Evolutionary conservation across 2,329 filamentous ascomycete genomes (phyloP).

Genomic region (Diaporthe ampelina): DNA sequence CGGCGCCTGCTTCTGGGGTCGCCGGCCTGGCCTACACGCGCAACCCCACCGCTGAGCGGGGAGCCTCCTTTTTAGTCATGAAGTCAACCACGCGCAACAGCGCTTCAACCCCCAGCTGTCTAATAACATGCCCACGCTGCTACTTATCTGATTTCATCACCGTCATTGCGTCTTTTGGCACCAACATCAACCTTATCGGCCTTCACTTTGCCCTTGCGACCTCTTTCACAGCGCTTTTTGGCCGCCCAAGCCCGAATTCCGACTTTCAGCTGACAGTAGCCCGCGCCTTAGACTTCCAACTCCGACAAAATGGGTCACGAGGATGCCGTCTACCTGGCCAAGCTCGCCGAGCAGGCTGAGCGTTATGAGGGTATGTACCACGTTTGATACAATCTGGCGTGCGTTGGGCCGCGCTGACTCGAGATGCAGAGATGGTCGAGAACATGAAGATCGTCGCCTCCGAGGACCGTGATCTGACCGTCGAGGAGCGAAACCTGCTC

Average conservation of each 20-base stretch:
- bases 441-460: conserved; percentile 99
- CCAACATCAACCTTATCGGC: conserved; percentile 39
- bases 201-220: conserved; percentile 21
- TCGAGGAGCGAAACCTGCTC: conserved; percentile 97
- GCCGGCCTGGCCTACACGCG: conserved; percentile 46
- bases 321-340: conserved; percentile 99
- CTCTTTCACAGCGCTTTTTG: conserved; percentile 41
- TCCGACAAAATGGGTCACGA: conserved; percentile 94
- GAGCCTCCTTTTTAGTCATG: conserved; percentile 48
- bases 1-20: conserved; percentile 39
- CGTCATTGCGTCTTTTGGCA: conserved; percentile 45
- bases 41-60: conserved; percentile 49
- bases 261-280: conserved; percentile 45
- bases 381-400: conserved; percentile 24
- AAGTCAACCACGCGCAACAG: conserved; percentile 49
- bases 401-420: conserved; percentile 41
- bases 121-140: conserved; percentile 44
- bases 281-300: conserved; percentile 45
- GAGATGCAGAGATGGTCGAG: conserved; percentile 91
- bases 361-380: conserved; percentile 91
- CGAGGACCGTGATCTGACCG: conserved; percentile 84
- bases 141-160: conserved; percentile 42
- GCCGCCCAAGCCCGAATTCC: conserved; percentile 18
- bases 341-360: conserved; percentile 99
- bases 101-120: conserved; percentile 33